phyloP scores from a whole-genome alignment of 2,329 filamentous ascomycete species.

The Pyrenochaeta sp. region DNA sequence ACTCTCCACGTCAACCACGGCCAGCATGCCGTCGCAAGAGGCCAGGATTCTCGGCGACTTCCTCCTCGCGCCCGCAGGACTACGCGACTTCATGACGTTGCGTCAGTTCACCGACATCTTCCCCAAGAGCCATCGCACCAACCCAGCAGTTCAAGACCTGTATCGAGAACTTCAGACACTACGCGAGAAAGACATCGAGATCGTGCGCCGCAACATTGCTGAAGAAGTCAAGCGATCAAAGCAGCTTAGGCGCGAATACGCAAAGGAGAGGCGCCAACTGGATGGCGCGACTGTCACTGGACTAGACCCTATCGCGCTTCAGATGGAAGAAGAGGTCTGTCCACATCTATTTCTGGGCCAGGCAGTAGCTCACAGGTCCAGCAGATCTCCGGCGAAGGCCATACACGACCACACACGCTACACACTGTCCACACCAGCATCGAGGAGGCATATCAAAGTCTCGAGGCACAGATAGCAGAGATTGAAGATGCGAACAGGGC shows the following conservation, averaged over 20 bases:
- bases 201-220: conserved; percentile 71
- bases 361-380: conserved; percentile 14
- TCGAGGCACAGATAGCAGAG: conserved; percentile 73
- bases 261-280: conserved; percentile 61
- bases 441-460: conserved; percentile 68
- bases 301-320: conserved; percentile 68
- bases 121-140: conserved; percentile 70
- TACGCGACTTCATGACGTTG: conserved; percentile 77
- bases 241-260: conserved; percentile 65
- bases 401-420: conserved; percentile 66
- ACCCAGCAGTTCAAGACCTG: conserved; percentile 72
- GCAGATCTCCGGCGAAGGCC: conserved; percentile 65
- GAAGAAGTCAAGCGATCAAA: conserved; percentile 70
- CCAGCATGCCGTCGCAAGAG: conserved; percentile 75
- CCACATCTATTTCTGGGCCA: neutral
- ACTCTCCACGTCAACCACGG: conserved; percentile 1
- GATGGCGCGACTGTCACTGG: conserved; percentile 62
- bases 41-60: conserved; percentile 78
- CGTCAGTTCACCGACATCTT: conserved; percentile 80
- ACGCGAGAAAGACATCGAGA: conserved; percentile 73
- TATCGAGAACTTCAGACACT: conserved; percentile 83
- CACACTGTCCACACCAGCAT: conserved; percentile 73
- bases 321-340: conserved; percentile 59
- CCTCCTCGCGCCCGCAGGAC: conserved; percentile 76
- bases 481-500: conserved; percentile 71